Evolutionary conservation across 495 filamentous ascomycete species (phyloP), one percentile per base, ranked within the genome.

Genomic region (Daldinia concentrica): DNA sequence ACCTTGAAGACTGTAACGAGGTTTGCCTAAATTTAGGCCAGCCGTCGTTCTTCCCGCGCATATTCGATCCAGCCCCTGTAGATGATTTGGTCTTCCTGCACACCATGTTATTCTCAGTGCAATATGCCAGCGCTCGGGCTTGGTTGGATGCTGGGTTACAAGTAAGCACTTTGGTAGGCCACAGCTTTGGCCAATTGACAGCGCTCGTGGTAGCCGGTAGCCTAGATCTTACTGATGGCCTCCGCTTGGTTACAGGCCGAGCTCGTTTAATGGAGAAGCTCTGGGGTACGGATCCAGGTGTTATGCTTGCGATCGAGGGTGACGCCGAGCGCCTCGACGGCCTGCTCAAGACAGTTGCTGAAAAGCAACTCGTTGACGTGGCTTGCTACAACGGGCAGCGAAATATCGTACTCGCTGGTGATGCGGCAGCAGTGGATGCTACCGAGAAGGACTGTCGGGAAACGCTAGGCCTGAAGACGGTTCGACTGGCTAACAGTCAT

Each of bases 101-200:
- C 7, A 73, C 72, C 1, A 71, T 73, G 22, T 68, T 85, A 3
- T 87, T 87, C 54, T 72, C 84, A 0, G 37, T 84, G 3, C 87
- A 88, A 45, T 86, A 86, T 62, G 68, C 86, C 0, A 77, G 73
- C 50, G 86, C 87, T 1, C 79, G 66, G 59, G 54, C 71, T 6
- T 89, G 87, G 86, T 77, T 88, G 0, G 84, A 84, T 24, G 79
- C 71, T 14, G 85, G 86, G 0, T 62, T 88, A 4, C 24, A 76
- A 15, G 72, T 81, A 0, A 71, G 62, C 2, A 59, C 72, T 0
- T 36, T 87, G 0, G 54, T 89, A 19, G 87, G 86, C 0, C 87
- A 89, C 63, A 85, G 82, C 57, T 84, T 89, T 64, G 87, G 87
- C 1, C 76, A 89, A 67, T 73, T 89, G 0, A 84, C 84, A 6